phyloP scores from a whole-genome alignment of 2,329 filamentous ascomycete species.

The Intubia oerlemansii region DNA sequence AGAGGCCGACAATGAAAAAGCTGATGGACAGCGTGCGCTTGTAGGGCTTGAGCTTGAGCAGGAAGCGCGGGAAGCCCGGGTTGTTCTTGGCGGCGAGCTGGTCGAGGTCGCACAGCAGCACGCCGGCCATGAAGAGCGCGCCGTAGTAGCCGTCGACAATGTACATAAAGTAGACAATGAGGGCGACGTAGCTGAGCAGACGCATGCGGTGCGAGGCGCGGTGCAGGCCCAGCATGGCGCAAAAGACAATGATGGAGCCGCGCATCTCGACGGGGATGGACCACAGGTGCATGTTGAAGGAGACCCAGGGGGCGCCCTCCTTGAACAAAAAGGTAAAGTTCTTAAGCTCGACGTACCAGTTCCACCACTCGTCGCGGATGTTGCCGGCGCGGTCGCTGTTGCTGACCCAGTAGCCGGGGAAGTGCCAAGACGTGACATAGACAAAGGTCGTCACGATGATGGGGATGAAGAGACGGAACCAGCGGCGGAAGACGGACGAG shows the following conservation, averaged over 20 bases:
- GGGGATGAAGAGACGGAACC: conserved; percentile 26
- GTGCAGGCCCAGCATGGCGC: conserved; percentile 31
- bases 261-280: conserved; percentile 41
- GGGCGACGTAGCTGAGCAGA: conserved; percentile 26
- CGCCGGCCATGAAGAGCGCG: conserved; percentile 36
- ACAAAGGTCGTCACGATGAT: conserved; percentile 32
- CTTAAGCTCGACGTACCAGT: conserved; percentile 34
- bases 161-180: conserved; percentile 46
- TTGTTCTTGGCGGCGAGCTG: conserved; percentile 20
- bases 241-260: conserved; percentile 43
- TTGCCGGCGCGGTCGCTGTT: conserved; percentile 17
- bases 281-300: conserved; percentile 38
- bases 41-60: conserved; percentile 22
- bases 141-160: conserved; percentile 43
- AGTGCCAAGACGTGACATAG: conserved; percentile 30
- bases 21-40: conserved; percentile 29
- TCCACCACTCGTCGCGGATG: conserved; percentile 26
- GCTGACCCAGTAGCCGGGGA: conserved; percentile 24
- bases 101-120: conserved; percentile 41
- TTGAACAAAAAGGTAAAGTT: conserved; percentile 49
- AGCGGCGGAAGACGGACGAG: conserved; percentile 26
- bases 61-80: conserved; percentile 26
- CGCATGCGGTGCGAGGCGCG: conserved; percentile 31
- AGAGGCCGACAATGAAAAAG: conserved; percentile 29
- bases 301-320: conserved; percentile 32